phyloP scores from a whole-genome alignment of 2,329 filamentous ascomycete species.

The Raffaelea albimanens region DNA sequence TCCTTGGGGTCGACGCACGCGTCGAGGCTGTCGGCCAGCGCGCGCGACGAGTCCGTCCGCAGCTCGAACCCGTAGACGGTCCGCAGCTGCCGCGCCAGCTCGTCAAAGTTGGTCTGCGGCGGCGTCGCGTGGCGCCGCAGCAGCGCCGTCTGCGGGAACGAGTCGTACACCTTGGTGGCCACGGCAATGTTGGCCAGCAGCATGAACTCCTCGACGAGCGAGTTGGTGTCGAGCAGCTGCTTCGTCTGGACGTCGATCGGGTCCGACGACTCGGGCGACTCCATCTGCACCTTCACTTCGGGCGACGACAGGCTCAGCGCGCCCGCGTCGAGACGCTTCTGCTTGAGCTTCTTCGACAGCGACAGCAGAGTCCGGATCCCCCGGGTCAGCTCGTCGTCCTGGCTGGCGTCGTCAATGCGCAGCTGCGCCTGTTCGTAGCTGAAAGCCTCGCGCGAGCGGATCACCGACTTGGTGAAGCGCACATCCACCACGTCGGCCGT shows the following conservation, averaged over 20 bases:
- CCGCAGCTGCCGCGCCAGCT: constrained; percentile 81
- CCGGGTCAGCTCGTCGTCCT: constrained; percentile 79
- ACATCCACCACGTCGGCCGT: constrained; percentile 76
- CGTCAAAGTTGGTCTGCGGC: constrained; percentile 93
- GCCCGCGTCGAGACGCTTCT: constrained; percentile 93
- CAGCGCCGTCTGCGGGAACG: constrained; percentile 91
- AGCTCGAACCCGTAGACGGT: constrained; percentile 60
- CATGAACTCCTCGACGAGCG: constrained; percentile 98
- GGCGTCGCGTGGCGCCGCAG: constrained; percentile 86
- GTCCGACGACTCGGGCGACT: constrained; percentile 86
- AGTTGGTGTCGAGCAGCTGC: constrained; percentile 88
- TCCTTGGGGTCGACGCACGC: constrained; percentile 68
- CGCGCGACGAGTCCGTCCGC: constrained; percentile 75
- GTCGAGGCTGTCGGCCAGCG: constrained; percentile 89
- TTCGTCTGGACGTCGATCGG: constrained; percentile 96
- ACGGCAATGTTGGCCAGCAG: constrained; percentile 95
- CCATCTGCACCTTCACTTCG: constrained; percentile 90
- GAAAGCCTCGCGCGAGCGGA: constrained; percentile 91
- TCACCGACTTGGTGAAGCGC: constrained; percentile 96
- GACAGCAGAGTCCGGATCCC: constrained; percentile 81
- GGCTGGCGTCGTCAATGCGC: constrained; percentile 79
- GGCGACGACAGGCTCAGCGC: constrained; percentile 94
- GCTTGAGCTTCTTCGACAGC: constrained; percentile 85
- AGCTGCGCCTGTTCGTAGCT: constrained; percentile 95
- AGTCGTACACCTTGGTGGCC: constrained; percentile 77